phyloP scores from a whole-genome alignment of 257 asterid species.

The Scutellaria galericulata region DNA sequence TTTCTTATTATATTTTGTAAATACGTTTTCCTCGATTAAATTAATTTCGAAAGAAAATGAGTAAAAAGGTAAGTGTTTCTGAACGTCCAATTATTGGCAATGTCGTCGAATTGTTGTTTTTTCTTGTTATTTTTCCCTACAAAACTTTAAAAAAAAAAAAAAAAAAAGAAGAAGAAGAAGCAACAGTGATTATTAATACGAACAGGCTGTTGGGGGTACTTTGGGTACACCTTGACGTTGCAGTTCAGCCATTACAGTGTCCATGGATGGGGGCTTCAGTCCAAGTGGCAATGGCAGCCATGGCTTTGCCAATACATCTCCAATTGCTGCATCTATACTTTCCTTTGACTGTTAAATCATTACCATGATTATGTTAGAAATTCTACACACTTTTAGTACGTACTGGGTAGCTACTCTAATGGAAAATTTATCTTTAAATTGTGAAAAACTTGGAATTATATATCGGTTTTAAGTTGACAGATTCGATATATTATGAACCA shows the following conservation, averaged over 20 bases:
- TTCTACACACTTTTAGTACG: too few species aligned
- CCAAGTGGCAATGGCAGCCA: conserved; percentile 92
- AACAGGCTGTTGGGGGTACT: conserved; percentile 62
- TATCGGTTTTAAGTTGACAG: too few species aligned
- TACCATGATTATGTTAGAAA: neutral
- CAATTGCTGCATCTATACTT: conserved; percentile 83
- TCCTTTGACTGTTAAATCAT: conserved; percentile 60
- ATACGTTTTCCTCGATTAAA: too few species aligned
- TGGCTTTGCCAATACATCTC: conserved; percentile 80
- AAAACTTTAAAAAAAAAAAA: neutral
- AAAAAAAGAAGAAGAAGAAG: too few species aligned
- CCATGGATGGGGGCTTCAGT: conserved; percentile 73
- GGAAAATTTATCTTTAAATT: too few species aligned
- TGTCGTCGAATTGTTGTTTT: conserved; percentile 57
- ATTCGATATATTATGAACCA: too few species aligned
- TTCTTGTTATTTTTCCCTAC: neutral
- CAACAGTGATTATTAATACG: neutral
- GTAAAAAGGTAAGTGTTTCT: too few species aligned
- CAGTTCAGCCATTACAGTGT: conserved; percentile 68
- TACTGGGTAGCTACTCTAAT: too few species aligned
- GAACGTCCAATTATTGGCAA: conserved; percentile 27
- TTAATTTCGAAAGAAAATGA: too few species aligned
- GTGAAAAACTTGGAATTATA: too few species aligned
- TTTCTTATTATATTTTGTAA: too few species aligned
- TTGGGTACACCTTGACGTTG: conserved; percentile 75